Percentiles rank a stretch among this genome's conserved stretches.
Evolutionary conservation across 192 early-diverging fungal species (phyloP).

Genomic region (Entophlyctis helioformis): DNA sequence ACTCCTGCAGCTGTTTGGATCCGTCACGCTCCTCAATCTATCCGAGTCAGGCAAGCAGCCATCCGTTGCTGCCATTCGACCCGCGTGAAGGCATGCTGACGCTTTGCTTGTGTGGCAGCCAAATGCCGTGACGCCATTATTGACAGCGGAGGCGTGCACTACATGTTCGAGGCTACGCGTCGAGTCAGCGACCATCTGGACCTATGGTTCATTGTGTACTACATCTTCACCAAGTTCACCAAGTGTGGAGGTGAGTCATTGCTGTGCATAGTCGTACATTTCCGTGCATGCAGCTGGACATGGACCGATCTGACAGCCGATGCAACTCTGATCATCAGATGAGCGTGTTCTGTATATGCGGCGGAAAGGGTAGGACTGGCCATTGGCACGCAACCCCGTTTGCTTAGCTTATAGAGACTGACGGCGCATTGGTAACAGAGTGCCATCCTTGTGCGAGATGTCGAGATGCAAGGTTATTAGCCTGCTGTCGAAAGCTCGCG

Average conservation of each 20-base stretch:
- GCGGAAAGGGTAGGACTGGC: too few species aligned
- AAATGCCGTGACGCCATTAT: conserved; percentile 19
- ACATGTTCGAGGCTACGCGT: conserved; percentile 11
- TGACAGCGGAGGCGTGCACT: conserved; percentile 10
- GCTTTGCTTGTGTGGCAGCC: not conserved
- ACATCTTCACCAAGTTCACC: conserved; percentile 6
- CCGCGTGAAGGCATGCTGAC: not conserved
- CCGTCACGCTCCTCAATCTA: conserved; percentile 20
- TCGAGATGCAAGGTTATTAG: too few species aligned
- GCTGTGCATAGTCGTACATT: not conserved
- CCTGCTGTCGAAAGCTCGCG: too few species aligned
- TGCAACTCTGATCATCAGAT: too few species aligned
- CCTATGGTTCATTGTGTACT: conserved; percentile 9
- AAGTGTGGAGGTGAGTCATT: not conserved
- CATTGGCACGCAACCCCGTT: too few species aligned
- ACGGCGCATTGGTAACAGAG: too few species aligned
- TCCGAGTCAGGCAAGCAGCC: conserved; percentile 16
- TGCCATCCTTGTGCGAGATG: too few species aligned
- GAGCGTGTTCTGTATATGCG: too few species aligned
- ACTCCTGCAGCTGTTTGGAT: conserved; percentile 26
- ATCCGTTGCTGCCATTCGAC: not conserved
- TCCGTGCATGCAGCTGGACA: too few species aligned
- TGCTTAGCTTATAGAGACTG: too few species aligned
- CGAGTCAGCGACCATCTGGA: conserved; percentile 3
- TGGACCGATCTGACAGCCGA: too few species aligned